phyloP scores from a whole-genome alignment of 1,284 basidiomycete species.

The Ganoderma multipileum region DNA sequence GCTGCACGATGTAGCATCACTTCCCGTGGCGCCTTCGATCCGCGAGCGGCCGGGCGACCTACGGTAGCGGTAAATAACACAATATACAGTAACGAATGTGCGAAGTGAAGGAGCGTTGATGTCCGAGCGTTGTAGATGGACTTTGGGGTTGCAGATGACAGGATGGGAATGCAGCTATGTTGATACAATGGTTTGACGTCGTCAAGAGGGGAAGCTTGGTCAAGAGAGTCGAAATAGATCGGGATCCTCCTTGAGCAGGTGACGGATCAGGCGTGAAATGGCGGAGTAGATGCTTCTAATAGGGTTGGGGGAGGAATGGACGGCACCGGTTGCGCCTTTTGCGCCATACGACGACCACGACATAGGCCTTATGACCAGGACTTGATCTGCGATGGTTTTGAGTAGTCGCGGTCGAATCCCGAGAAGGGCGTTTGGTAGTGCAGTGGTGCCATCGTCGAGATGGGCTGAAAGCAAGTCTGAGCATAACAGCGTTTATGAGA shows the following conservation, averaged over 20 bases:
- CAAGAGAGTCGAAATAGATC: background rate
- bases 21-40: background rate
- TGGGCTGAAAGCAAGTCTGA: slow-evolving; percentile 6
- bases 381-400: slow-evolving; percentile 16
- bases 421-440: slow-evolving; percentile 19
- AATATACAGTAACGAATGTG: slow-evolving; percentile 1
- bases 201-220: background rate
- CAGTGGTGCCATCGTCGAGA: slow-evolving; percentile 17
- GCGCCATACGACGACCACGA: background rate
- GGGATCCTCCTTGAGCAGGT: background rate
- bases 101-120: background rate
- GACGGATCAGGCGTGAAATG: background rate
- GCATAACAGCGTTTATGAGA: background rate
- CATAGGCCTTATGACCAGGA: slow-evolving; percentile 16
- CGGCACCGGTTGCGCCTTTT: slow-evolving; percentile 12
- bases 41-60: background rate
- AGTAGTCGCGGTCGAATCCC: slow-evolving; percentile 5
- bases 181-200: slow-evolving; percentile 5
- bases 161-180: slow-evolving; percentile 6
- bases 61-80: background rate
- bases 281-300: background rate
- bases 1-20: background rate
- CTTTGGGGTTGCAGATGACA: background rate
- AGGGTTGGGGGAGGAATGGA: background rate
- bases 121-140: background rate